Base-by-base conservation (phyloP, 2,329 filamentous ascomycete genomes). In the Phialemoniopsis sp. region DNA sequence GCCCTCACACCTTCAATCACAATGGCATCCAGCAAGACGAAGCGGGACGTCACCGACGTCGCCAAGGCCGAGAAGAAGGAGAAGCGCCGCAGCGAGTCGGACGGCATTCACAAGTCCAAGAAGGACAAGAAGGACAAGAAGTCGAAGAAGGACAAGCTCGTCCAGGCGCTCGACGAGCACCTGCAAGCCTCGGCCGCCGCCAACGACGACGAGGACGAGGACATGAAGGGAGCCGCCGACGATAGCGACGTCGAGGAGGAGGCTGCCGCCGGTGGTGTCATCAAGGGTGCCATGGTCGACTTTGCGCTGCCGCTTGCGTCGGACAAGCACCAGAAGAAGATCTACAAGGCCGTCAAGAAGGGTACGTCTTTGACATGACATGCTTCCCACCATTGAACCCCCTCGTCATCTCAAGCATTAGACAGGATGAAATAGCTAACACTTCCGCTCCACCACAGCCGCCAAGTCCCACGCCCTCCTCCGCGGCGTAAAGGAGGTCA, bases 401-500 rank as follows among this genome's bases (percentile, higher is more conserved):
- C 26, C 29, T n/a, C n/a, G n/a, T n/a, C n/a, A n/a, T n/a, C n/a
- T n/a, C n/a, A n/a, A n/a, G n/a, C n/a, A n/a, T n/a, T n/a, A n/a
- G n/a, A n/a, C n/a, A n/a, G n/a, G n/a, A n/a, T n/a, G n/a, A n/a
- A n/a, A n/a, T 41, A 31, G 41, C 52, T 47, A 46, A 53, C 37
- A 32, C 13, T 34, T 33, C 30, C 44, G n/a, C 31, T 39, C 17
- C 21, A 34, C 10, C 18, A 42, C 65, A 97, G 93, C 91, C 53
- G 90, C 93, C 55, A 95, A 95, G 70, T 82, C 89, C 70, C 94
- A 94, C 71, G 87, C 88, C 43, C 86, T 98, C 59, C 95, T 95
- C 73, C 90, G 93, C 59, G 93, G 93, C 60, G 93, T 98, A 51
- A 98, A 98, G 70, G 93, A 98, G 72, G 91, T 95, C 59, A 90